Percentiles rank a stretch among this genome's conserved stretches.
These are phyloP conservation scores for Paecilomyces dactylethromorphus DNA, from an alignment of 2,329 filamentous ascomycete genomes.

Conservation along the genomic window DNA sequence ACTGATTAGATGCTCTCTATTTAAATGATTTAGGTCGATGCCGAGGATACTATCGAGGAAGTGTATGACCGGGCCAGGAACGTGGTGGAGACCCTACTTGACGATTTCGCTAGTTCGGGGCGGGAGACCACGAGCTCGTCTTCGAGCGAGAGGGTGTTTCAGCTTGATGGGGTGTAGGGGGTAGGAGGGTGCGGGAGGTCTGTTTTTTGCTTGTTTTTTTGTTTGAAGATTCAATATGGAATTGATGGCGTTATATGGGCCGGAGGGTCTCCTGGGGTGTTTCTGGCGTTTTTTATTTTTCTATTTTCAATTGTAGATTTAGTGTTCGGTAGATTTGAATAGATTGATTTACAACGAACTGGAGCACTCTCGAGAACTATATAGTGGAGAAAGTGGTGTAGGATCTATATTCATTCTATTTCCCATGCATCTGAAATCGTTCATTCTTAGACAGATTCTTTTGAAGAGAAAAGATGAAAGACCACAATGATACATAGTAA, in stretches of 20 bases:
- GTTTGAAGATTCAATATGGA: neutral
- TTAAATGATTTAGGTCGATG: neutral
- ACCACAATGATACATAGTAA: neutral
- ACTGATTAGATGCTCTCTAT: neutral
- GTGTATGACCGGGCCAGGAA: neutral
- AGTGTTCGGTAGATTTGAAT: neutral
- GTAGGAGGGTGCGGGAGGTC: neutral
- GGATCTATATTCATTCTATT: neutral
- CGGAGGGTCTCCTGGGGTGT: neutral
- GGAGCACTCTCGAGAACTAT: neutral
- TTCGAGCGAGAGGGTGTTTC: neutral
- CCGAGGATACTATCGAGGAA: neutral
- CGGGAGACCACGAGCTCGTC: neutral
- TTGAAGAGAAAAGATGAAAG: constrained; percentile 2
- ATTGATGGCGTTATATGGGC: neutral
- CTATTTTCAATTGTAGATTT: neutral
- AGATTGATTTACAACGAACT: neutral
- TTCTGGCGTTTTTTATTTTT: neutral
- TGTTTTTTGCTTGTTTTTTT: neutral
- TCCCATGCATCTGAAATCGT: neutral
- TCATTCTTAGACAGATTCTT: constrained; percentile 1
- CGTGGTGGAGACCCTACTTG: neutral
- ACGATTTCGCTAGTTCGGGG: neutral
- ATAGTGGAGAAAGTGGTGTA: neutral
- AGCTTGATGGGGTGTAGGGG: neutral